Evolutionary conservation across 2,329 filamentous ascomycete genomes (phyloP).

Genomic region (Colletotrichum siamense): DNA sequence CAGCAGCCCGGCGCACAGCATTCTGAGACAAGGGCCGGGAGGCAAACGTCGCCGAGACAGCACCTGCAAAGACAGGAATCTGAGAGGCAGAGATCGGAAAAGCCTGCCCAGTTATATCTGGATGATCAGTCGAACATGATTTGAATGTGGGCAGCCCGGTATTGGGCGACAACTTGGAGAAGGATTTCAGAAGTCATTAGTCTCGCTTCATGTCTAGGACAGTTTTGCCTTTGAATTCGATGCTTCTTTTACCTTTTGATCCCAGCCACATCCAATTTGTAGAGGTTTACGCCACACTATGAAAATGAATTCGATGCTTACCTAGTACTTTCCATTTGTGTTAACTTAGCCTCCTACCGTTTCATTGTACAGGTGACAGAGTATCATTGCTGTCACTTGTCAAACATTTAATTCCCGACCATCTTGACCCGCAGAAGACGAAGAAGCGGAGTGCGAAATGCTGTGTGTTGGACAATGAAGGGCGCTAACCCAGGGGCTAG

Average conservation of each 20-base stretch:
- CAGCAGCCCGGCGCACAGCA: background rate
- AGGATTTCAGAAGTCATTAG: background rate
- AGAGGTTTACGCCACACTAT: background rate
- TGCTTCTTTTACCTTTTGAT: background rate
- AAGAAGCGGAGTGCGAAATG: background rate
- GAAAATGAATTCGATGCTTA: background rate
- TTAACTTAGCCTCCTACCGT: background rate
- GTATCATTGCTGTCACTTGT: background rate
- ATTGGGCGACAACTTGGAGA: background rate
- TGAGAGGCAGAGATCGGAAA: background rate
- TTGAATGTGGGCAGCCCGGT: background rate
- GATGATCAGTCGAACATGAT: background rate
- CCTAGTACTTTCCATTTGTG: background rate
- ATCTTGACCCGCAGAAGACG: background rate
- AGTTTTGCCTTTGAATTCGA: background rate
- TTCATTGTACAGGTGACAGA: background rate
- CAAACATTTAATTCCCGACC: background rate
- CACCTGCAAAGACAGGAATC: background rate
- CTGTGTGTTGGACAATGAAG: background rate
- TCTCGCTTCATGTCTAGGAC: background rate
- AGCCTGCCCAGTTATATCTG: background rate
- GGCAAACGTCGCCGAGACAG: background rate
- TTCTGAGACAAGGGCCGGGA: background rate
- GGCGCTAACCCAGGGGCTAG: background rate
- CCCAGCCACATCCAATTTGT: background rate